phyloP scores from a whole-genome alignment of 805 yeast genomes.

The Barnettozyma pratensis region DNA sequence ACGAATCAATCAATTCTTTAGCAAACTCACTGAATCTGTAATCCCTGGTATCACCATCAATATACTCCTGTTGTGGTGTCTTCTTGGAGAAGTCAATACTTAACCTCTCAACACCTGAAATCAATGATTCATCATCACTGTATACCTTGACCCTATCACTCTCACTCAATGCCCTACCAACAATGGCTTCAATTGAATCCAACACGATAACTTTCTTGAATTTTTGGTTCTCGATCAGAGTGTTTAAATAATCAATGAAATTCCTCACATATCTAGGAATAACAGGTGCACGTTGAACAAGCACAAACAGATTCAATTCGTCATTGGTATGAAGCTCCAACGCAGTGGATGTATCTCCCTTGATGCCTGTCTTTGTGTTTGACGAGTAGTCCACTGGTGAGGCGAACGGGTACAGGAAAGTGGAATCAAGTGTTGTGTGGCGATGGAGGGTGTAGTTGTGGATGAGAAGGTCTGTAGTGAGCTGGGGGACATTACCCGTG shows the following conservation, averaged over 20 bases:
- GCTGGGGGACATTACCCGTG: conserved; percentile 86
- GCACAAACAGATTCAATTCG: conserved; percentile 40
- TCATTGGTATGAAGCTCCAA: conserved; percentile 57
- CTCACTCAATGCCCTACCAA: conserved; percentile 20
- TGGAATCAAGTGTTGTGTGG: conserved; percentile 53
- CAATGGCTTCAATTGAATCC: conserved; percentile 71
- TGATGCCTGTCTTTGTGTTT: conserved; percentile 11
- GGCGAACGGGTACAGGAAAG: conserved; percentile 71
- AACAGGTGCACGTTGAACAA: conserved; percentile 83
- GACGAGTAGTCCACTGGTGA: conserved; percentile 62
- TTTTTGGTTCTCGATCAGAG: conserved; percentile 34
- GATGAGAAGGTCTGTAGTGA: conserved; percentile 67
- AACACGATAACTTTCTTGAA: conserved; percentile 48
- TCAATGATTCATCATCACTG: background rate
- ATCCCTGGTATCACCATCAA: background rate
- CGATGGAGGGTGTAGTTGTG: conserved; percentile 53
- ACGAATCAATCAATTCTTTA: conserved; percentile 1
- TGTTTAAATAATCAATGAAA: conserved; percentile 53
- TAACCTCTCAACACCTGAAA: conserved; percentile 1
- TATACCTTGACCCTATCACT: background rate
- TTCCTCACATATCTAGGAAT: conserved; percentile 53
- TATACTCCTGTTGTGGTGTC: background rate
- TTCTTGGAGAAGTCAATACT: background rate
- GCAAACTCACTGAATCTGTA: conserved; percentile 7
- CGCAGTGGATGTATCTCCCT: conserved; percentile 43